Evolutionary conservation across 495 filamentous ascomycete species (phyloP).

Genomic region (Penicillium bialowiezense): DNA sequence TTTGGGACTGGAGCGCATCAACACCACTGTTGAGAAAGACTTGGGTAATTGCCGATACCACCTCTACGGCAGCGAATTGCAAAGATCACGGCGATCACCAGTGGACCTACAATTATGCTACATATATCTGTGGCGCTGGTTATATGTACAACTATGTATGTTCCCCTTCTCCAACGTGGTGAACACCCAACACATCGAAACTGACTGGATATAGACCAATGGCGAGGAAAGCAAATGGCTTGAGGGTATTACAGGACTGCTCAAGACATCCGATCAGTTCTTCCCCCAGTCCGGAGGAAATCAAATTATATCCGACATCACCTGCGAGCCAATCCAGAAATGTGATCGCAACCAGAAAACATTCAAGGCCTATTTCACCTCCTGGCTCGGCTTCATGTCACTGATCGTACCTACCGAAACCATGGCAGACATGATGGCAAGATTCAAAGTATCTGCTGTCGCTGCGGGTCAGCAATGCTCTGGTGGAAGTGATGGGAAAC

Average conservation of each 20-base stretch:
- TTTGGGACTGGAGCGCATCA: conserved; percentile 60
- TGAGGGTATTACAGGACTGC: conserved; percentile 49
- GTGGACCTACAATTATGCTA: conserved; percentile 72
- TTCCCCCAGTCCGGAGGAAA: conserved; percentile 55
- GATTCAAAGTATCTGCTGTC: conserved; percentile 39
- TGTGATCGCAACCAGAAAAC: conserved; percentile 66
- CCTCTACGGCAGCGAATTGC: conserved; percentile 53
- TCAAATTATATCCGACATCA: conserved; percentile 44
- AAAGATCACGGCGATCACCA: conserved; percentile 55
- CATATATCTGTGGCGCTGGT: conserved; percentile 66
- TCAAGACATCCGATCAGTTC: conserved; percentile 37
- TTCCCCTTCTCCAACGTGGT: not conserved
- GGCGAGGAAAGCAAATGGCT: conserved; percentile 48
- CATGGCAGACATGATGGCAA: conserved; percentile 1
- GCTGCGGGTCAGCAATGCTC: conserved; percentile 62
- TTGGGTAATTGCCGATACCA: conserved; percentile 63
- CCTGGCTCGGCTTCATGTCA: conserved; percentile 62
- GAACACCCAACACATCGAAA: not conserved
- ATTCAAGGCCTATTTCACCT: conserved; percentile 71
- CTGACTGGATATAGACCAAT: conserved; percentile 30
- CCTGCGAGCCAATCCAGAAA: conserved; percentile 59
- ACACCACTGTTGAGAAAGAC: conserved; percentile 50
- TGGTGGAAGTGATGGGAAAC: conserved; percentile 44
- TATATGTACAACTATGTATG: conserved; percentile 68
- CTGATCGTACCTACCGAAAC: conserved; percentile 25